A percentile compares a stretch with the other conserved stretches of the same genome.
Evolutionary conservation across 768 basidiomycete species (phyloP).

Genomic region (Pisolithus orientalis): DNA sequence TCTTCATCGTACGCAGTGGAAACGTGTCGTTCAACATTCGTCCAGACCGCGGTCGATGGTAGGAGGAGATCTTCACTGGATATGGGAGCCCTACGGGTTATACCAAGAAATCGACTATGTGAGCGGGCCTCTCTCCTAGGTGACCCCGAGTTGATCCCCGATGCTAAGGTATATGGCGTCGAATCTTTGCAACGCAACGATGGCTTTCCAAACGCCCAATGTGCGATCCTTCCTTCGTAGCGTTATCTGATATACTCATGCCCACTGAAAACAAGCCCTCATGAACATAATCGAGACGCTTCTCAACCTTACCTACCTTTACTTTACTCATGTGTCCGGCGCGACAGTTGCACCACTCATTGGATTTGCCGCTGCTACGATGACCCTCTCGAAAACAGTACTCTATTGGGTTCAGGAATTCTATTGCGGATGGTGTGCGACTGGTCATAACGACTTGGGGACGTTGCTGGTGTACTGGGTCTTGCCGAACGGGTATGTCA

Average conservation of each 20-base stretch:
- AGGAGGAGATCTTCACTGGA: slow-evolving; percentile 87
- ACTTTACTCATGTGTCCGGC: slow-evolving; percentile 55
- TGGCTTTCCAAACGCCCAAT: slow-evolving; percentile 84
- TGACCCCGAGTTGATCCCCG: background rate
- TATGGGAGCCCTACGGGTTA: slow-evolving; percentile 78
- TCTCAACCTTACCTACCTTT: slow-evolving; percentile 72
- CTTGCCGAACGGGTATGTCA: slow-evolving; percentile 69
- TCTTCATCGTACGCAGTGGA: slow-evolving; percentile 13
- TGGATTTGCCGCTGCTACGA: slow-evolving; percentile 64
- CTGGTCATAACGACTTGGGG: slow-evolving; percentile 62
- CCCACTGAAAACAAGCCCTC: slow-evolving; percentile 41
- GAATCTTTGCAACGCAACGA: slow-evolving; percentile 55
- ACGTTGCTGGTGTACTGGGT: slow-evolving; percentile 60
- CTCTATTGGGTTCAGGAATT: slow-evolving; percentile 82
- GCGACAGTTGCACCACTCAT: slow-evolving; percentile 67
- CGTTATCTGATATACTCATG: background rate
- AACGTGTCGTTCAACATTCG: background rate
- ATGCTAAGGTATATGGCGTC: slow-evolving; percentile 62
- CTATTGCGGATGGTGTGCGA: slow-evolving; percentile 63
- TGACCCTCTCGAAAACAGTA: slow-evolving; percentile 82
- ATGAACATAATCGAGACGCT: slow-evolving; percentile 75
- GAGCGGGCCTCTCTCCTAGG: slow-evolving; percentile 17
- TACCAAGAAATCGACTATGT: slow-evolving; percentile 62
- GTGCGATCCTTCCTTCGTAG: slow-evolving; percentile 34
- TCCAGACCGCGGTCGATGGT: slow-evolving; percentile 79